Base-by-base conservation (phyloP, 192 early-diverging fungal genomes). In the Chytriomyces confervae region DNA sequence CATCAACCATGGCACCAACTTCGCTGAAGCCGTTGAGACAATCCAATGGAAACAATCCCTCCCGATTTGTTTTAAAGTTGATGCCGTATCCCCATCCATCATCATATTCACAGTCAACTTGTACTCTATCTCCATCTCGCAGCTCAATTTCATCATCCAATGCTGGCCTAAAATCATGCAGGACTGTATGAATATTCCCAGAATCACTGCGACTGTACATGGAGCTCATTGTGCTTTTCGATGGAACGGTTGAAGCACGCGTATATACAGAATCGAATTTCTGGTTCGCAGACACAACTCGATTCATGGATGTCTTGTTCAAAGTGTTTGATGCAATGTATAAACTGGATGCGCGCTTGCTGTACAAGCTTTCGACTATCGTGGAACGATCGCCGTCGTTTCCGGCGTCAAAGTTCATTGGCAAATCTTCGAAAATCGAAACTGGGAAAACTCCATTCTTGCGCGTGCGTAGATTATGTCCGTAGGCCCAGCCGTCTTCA, bases 401-500 rank as follows among this genome's bases (percentile, higher is more conserved):
- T 13, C 24, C 24, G 1, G 11, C 24, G 11, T 65, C 10, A 60
- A 18, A 16, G 10, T 13, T 27, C 13, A 24, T 10, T 13, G 23
- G 11, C 13, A 13, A 11, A 13, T 13, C 64, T 20, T 76, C 81
- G 29, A 86, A 65, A 60, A 81, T 83, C 16, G 86, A 85, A 13
- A 86, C 69, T 36, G 87, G 85, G 80, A 85, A 86, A 68, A 67
- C 62, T 13, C 85, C 87, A 47, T 81, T 81, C 72, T 82, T 63
- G 23, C 84, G 79, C 13, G 87, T 86, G 36, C 75, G 83, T 77
- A 84, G 71, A 72, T 89, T 89, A 46, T 81, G 77, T 6, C 88
- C 88, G 62, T 77, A 87, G 10, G 75, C 86, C 88, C 88, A 89
- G 29, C 88, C 85, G 75, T 89, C 88, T 57, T 87, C 85, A 64